These are phyloP conservation scores for Cystobasidium ongulense DNA, from an alignment of 768 basidiomycete species.

Conservation along the genomic window DNA sequence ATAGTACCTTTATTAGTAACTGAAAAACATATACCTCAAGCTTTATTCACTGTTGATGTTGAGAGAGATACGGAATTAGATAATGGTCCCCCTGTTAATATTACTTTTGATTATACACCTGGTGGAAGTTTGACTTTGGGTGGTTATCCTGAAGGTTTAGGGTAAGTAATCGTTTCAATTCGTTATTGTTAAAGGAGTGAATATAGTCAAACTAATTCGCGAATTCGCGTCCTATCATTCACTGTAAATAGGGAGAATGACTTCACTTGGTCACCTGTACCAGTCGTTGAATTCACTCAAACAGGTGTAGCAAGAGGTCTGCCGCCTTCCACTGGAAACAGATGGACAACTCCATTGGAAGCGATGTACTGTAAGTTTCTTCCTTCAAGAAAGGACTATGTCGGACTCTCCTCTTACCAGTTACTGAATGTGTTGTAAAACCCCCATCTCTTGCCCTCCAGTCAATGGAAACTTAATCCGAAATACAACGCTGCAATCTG, in stretches of 20 bases:
- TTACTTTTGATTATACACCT: slow-evolving; percentile 10
- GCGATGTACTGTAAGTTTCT: slow-evolving; percentile 11
- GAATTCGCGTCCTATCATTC: background rate
- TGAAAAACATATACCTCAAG: background rate
- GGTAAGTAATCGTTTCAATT: background rate
- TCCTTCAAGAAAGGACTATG: background rate
- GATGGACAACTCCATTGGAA: slow-evolving; percentile 26
- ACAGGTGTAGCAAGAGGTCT: background rate
- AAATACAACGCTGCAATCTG: background rate
- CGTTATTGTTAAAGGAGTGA: background rate
- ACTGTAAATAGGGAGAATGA: background rate
- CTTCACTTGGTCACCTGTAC: slow-evolving; percentile 23
- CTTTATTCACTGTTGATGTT: background rate
- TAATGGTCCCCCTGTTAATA: background rate
- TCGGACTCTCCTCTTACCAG: no score
- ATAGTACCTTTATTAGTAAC: background rate
- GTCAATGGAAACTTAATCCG: slow-evolving; percentile 5
- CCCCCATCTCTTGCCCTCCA: background rate
- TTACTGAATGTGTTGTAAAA: no score
- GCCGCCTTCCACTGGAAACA: slow-evolving; percentile 9
- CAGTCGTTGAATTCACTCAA: slow-evolving; percentile 14
- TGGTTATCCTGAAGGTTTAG: slow-evolving; percentile 13
- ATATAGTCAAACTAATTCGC: background rate
- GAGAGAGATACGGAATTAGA: background rate
- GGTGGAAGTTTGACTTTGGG: slow-evolving; percentile 14